Conservation (phyloP, 441 rosid genomes). For the Bruguiera hainesii region DNA sequence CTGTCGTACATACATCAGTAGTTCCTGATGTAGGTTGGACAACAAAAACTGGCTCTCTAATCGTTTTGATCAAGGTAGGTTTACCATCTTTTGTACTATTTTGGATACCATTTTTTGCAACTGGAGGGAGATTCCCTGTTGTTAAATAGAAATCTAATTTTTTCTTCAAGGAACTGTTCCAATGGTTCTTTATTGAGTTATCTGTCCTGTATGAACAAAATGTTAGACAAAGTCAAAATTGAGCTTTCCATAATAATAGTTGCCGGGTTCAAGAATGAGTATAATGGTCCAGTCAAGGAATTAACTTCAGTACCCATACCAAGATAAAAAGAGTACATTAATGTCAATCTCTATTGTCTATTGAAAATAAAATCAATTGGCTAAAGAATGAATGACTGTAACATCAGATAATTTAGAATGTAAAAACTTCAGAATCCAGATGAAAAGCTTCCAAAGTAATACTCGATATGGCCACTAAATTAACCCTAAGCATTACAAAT, state of each 20-base stretch:
- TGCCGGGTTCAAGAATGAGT: too few relatives aligned
- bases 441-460: not conserved
- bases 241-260: not conserved
- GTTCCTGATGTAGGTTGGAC: slow-evolving; percentile 51
- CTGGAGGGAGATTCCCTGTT: slow-evolving; percentile 71
- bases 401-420: not conserved
- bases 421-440: not conserved
- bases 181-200: slow-evolving; percentile 93
- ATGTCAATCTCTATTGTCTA: too few relatives aligned
- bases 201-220: slow-evolving; percentile 68
- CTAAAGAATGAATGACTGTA: too few relatives aligned
- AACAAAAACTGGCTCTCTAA: slow-evolving; percentile 47
- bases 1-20: slow-evolving; percentile 38
- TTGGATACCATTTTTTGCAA: slow-evolving; percentile 40
- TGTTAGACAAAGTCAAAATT: not conserved
- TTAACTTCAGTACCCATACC: too few relatives aligned
- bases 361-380: too few relatives aligned
- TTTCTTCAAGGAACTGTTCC: slow-evolving; percentile 99
- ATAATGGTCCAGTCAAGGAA: too few relatives aligned
- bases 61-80: slow-evolving; percentile 34
- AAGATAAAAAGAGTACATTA: too few relatives aligned
- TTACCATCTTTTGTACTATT: slow-evolving; percentile 30
- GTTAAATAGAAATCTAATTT: slow-evolving; percentile 72
- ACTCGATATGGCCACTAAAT: slow-evolving; percentile 1
- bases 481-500: not conserved